These are phyloP conservation scores for Venturia pyrina DNA, from an alignment of 2,329 filamentous ascomycete species.

Conservation along the genomic window DNA sequence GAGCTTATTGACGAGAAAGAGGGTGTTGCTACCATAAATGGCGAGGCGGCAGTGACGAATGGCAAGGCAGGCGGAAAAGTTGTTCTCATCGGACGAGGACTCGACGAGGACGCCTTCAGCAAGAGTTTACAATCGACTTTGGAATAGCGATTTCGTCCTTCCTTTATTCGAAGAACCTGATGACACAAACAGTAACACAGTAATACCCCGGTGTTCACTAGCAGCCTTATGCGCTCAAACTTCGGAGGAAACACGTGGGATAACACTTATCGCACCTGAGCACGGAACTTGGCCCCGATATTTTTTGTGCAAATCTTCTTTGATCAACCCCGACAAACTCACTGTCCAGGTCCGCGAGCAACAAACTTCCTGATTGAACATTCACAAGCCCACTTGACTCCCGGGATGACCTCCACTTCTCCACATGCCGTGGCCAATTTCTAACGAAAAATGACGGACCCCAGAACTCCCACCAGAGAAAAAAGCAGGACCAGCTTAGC, in stretches of 20 bases:
- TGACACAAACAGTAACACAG: background rate
- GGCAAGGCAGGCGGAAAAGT: constrained; percentile 7
- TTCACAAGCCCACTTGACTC: background rate
- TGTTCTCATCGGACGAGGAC: constrained; percentile 14
- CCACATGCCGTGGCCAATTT: background rate
- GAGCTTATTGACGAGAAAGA: constrained; percentile 61
- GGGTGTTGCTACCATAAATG: background rate
- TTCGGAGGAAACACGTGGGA: constrained; percentile 6
- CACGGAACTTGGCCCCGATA: background rate
- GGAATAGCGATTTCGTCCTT: background rate
- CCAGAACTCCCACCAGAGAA: background rate
- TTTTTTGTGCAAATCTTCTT: constrained; percentile 1
- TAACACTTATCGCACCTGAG: constrained; percentile 5
- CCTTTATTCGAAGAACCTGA: background rate
- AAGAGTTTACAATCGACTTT: constrained; percentile 1
- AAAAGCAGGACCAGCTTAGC: background rate
- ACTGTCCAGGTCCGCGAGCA: background rate
- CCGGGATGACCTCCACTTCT: background rate
- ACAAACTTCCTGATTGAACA: background rate
- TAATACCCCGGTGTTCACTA: background rate
- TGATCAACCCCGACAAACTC: background rate
- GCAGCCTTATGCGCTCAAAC: constrained; percentile 2
- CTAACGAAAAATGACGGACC: background rate
- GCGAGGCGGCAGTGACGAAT: background rate
- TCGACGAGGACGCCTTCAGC: constrained; percentile 10